A percentile compares a stretch with the other conserved stretches of the same genome.
These are phyloP conservation scores for Kalmanozyma brasiliensis DNA, from an alignment of 1,284 basidiomycete genomes.

Conservation along the genomic window DNA sequence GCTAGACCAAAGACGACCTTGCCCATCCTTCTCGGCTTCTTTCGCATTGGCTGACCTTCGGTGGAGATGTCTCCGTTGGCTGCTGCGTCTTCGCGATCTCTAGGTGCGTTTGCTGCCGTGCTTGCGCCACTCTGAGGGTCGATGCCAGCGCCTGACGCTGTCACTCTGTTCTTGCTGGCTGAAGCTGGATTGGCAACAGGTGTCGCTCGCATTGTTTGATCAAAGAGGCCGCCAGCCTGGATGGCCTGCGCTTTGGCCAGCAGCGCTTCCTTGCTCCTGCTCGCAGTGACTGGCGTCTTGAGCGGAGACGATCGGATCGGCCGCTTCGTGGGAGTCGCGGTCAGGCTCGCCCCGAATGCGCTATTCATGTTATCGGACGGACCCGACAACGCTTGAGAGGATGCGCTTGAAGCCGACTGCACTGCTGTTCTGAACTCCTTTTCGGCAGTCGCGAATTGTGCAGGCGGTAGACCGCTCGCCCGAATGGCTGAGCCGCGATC, in stretches of 20 bases:
- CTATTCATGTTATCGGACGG: constrained; percentile 26
- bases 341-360: constrained; percentile 24
- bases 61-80: not conserved
- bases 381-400: constrained; percentile 31
- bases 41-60: constrained; percentile 7
- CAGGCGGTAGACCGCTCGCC: constrained; percentile 37
- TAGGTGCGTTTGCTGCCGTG: not conserved
- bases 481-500: constrained; percentile 34
- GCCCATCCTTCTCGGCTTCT: constrained; percentile 33
- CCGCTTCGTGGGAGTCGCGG: constrained; percentile 6
- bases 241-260: constrained; percentile 47
- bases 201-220: constrained; percentile 29
- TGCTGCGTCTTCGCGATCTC: not conserved
- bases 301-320: constrained; percentile 12
- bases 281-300: constrained; percentile 8
- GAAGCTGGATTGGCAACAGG: constrained; percentile 3
- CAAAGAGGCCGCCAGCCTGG: constrained; percentile 45
- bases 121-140: not conserved
- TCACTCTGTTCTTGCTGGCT: constrained; percentile 1
- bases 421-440: constrained; percentile 43
- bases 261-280: constrained; percentile 35
- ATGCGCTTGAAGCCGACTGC: constrained; percentile 23
- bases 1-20: constrained; percentile 38
- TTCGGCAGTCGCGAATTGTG: constrained; percentile 41
- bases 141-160: not conserved